Evolutionary conservation across 176 grass and related monocot species (phyloP).

Genomic region (Aegilops speltoides): DNA sequence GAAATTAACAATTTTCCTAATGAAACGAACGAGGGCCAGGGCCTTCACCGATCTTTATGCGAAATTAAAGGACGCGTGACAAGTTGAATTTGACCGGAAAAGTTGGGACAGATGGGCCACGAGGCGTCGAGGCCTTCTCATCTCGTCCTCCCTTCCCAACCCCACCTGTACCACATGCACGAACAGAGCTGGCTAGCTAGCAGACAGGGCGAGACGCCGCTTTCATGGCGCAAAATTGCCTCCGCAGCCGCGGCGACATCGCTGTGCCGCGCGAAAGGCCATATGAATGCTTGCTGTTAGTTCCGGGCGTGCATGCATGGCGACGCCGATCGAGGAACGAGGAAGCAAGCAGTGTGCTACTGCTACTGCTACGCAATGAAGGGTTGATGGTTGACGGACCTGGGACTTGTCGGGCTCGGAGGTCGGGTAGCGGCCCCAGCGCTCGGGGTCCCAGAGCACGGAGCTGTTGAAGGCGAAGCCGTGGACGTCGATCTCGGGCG

Average conservation of each 20-base stretch:
- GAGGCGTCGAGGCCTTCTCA: constrained; percentile 15
- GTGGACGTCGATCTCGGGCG: constrained; percentile 38
- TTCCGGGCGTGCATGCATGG: neutral
- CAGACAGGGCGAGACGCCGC: constrained; percentile 24
- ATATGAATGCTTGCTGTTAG: neutral
- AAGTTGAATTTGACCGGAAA: constrained; percentile 31
- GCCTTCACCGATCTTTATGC: constrained; percentile 1
- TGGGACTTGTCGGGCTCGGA: constrained; percentile 89
- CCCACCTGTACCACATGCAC: constrained; percentile 38
- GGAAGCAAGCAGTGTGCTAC: neutral
- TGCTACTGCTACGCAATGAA: neutral
- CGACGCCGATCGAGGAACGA: neutral
- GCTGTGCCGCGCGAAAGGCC: constrained; percentile 26
- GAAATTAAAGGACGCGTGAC: constrained; percentile 21
- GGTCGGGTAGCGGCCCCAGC: constrained; percentile 85
- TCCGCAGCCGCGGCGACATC: neutral
- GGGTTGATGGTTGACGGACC: constrained; percentile 35
- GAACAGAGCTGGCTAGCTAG: neutral
- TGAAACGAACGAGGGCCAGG: neutral
- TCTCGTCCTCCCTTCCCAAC: neutral
- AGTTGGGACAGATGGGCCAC: constrained; percentile 47
- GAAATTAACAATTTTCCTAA: neutral
- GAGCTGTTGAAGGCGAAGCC: constrained; percentile 95
- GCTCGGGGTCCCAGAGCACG: constrained; percentile 89
- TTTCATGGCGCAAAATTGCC: constrained; percentile 34